These are phyloP conservation scores for Tulasnella calospora DNA, from an alignment of 768 basidiomycete species.

Conservation along the genomic window DNA sequence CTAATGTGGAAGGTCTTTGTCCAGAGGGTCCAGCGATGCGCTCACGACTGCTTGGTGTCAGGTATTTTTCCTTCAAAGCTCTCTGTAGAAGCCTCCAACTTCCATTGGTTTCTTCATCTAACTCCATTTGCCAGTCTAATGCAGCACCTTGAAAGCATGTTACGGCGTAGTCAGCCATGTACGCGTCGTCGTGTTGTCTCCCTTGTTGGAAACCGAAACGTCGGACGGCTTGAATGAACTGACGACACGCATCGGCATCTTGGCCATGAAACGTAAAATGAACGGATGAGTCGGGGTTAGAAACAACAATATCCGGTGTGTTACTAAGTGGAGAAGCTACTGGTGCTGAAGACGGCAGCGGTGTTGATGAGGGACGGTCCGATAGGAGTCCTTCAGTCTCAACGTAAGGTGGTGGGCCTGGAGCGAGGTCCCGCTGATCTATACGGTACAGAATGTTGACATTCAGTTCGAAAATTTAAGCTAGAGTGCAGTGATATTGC, in stretches of 20 bases:
- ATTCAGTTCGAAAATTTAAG: not conserved
- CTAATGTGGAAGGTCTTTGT: not conserved
- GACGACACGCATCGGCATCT: not conserved
- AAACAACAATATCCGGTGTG: not conserved
- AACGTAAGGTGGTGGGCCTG: not conserved
- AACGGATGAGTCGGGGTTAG: not conserved
- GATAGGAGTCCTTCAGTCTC: not conserved
- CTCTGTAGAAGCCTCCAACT: not conserved
- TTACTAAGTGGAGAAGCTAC: not conserved
- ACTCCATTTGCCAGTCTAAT: conserved; percentile 8
- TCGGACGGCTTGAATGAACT: not conserved
- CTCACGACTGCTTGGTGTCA: not conserved
- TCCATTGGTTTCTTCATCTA: not conserved
- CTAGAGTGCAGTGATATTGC: not conserved
- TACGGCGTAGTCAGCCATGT: not conserved
- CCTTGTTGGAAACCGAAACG: conserved; percentile 9
- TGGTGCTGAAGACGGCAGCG: not conserved
- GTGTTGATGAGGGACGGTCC: not conserved
- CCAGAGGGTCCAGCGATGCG: not conserved
- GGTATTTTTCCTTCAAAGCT: not conserved
- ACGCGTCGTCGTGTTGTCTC: conserved; percentile 1
- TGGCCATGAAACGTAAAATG: not conserved
- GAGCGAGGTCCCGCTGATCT: not conserved
- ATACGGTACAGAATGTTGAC: not conserved
- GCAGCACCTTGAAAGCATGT: not conserved